These are phyloP conservation scores for Carex pumila DNA, from an alignment of 176 grass and related monocot genomes.

Conservation along the genomic window DNA sequence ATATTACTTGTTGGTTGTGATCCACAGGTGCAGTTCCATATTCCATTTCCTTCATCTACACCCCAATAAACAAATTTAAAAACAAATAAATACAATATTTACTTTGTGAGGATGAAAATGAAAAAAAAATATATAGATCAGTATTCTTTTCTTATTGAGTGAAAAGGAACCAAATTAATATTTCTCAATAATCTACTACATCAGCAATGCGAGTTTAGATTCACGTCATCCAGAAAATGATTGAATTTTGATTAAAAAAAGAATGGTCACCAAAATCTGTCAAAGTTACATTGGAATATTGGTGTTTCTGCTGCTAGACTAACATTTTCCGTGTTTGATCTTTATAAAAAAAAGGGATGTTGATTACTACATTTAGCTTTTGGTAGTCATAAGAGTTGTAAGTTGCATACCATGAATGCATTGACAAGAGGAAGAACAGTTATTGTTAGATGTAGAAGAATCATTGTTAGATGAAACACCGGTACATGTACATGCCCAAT, in stretches of 20 bases:
- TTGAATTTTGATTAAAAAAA: background rate
- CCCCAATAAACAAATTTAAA: constrained; percentile 19
- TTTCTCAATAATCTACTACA: background rate
- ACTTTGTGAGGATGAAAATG: background rate
- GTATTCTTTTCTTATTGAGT: background rate
- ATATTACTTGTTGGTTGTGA: constrained; percentile 21
- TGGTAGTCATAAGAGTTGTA: background rate
- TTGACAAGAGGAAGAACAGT: constrained; percentile 68
- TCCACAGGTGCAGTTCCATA: constrained; percentile 78
- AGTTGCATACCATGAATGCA: constrained; percentile 48
- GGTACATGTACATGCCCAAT: constrained; percentile 63
- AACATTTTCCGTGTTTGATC: background rate
- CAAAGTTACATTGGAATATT: background rate
- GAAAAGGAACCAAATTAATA: background rate
- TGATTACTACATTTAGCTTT: background rate
- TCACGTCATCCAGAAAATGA: background rate
- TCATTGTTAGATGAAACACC: constrained; percentile 30
- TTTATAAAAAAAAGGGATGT: background rate
- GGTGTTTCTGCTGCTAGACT: background rate
- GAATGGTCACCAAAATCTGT: background rate
- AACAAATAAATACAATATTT: background rate
- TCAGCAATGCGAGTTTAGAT: background rate
- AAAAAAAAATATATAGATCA: background rate
- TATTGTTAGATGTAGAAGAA: constrained; percentile 36
- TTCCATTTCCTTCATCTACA: constrained; percentile 12